Percentiles rank a stretch among this genome's conserved stretches.
Evolutionary conservation across 805 yeast species (phyloP).

Genomic region (Kluyveromyces starmeri): DNA sequence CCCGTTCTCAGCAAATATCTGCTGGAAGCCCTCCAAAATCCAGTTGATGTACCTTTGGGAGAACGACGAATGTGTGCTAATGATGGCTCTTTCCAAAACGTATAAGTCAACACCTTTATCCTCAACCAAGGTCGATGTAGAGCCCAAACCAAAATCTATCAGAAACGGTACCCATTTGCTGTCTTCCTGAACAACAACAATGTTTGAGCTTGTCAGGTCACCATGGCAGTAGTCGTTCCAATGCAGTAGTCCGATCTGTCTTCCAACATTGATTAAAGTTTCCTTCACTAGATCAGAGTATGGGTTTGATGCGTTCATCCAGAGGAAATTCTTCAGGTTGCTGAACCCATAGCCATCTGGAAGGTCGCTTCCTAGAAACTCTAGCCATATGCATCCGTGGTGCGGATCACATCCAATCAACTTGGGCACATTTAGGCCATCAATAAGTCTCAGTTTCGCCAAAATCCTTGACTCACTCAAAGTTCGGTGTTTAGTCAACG

Average conservation of each 20-base stretch:
- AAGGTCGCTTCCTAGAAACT: conserved; percentile 51
- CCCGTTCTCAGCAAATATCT: conserved; percentile 27
- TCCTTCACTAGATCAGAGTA: conserved; percentile 32
- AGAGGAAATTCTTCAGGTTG: conserved; percentile 63
- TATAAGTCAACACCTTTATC: conserved; percentile 97
- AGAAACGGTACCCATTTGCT: conserved; percentile 41
- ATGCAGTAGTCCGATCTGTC: conserved; percentile 63
- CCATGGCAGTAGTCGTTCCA: conserved; percentile 80
- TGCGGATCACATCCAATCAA: conserved; percentile 67
- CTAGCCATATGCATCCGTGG: conserved; percentile 87
- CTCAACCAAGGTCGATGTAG: conserved; percentile 66
- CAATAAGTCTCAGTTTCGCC: conserved; percentile 38
- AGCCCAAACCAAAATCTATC: conserved; percentile 88
- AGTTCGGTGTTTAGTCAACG: conserved; percentile 72
- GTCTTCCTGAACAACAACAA: conserved; percentile 40
- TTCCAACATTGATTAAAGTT: conserved; percentile 50
- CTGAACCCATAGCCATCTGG: conserved; percentile 43
- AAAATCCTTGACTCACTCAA: conserved; percentile 75
- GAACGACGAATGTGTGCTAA: conserved; percentile 79
- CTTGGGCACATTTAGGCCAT: conserved; percentile 60
- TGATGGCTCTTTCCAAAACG: conserved; percentile 84
- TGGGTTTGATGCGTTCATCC: conserved; percentile 38
- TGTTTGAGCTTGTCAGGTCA: conserved; percentile 85
- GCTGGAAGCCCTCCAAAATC: conserved; percentile 63
- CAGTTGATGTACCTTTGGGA: conserved; percentile 56